A percentile compares a stretch with the other conserved stretches of the same genome.
Evolutionary conservation across 805 yeast genomes (phyloP).

Genomic region (Spathaspora girioi): DNA sequence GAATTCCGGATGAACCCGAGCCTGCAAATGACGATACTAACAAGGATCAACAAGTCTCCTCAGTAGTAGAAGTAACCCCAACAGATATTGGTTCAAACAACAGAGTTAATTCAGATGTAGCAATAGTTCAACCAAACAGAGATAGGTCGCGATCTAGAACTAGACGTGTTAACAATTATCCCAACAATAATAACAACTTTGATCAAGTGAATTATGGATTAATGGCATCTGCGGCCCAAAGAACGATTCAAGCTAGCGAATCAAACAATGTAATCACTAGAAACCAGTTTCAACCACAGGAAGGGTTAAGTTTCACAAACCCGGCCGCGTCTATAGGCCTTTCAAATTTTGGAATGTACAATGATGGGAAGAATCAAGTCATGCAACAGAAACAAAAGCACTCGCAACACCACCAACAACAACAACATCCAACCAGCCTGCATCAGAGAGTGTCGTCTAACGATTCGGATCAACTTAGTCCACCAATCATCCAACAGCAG

Average conservation of each 20-base stretch:
- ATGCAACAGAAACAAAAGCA: constrained; percentile 4
- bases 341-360: neutral
- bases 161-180: neutral
- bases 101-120: neutral
- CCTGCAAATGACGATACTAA: neutral
- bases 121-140: neutral
- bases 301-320: constrained; percentile 21
- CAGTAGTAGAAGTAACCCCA: neutral
- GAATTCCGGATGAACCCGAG: neutral
- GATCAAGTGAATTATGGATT: neutral
- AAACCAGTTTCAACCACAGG: constrained; percentile 24
- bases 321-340: constrained; percentile 11
- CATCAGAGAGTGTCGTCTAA: neutral
- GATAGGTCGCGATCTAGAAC: neutral
- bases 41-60: neutral
- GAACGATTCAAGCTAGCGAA: neutral
- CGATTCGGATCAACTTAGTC: neutral
- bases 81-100: neutral
- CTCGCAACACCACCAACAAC: neutral
- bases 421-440: neutral
- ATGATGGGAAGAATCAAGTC: neutral
- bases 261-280: constrained; percentile 8
- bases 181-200: no score
- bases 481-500: constrained; percentile 2
- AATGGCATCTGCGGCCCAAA: neutral